These are phyloP conservation scores for Drechslerella coelobrocha DNA, from an alignment of 2,329 filamentous ascomycete species.

Conservation along the genomic window DNA sequence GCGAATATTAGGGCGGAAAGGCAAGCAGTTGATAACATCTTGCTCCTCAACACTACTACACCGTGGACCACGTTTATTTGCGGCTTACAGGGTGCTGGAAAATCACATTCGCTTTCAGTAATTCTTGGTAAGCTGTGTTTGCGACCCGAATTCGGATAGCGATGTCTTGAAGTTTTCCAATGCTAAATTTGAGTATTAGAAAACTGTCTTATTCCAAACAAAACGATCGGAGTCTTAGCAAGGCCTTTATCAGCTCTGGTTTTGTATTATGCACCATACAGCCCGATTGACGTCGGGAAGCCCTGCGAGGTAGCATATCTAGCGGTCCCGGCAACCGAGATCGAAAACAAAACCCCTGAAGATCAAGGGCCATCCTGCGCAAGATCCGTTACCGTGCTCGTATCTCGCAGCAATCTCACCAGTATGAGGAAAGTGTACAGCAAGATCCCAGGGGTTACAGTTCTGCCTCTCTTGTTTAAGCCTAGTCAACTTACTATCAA, in stretches of 20 bases:
- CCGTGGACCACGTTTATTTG: constrained; percentile 43
- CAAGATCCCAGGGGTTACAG: constrained; percentile 53
- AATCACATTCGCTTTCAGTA: constrained; percentile 42
- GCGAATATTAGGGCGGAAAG: constrained; percentile 1
- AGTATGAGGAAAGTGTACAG: constrained; percentile 52
- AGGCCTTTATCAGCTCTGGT: constrained; percentile 22
- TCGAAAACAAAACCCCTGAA: not conserved
- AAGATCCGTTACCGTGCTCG: constrained; percentile 52
- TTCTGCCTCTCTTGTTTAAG: constrained; percentile 52
- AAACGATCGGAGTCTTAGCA: constrained; percentile 16
- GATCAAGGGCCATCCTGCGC: constrained; percentile 2
- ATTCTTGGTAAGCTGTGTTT: constrained; percentile 19
- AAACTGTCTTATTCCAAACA: constrained; percentile 30
- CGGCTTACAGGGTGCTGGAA: constrained; percentile 38
- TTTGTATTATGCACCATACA: constrained; percentile 25
- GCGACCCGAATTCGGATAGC: not conserved
- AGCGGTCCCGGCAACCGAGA: constrained; percentile 5
- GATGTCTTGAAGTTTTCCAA: not conserved
- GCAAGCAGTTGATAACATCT: not conserved
- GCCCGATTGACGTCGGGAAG: constrained; percentile 17
- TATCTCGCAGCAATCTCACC: constrained; percentile 53
- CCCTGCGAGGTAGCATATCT: constrained; percentile 45
- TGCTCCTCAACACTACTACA: constrained; percentile 35
- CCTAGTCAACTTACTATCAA: constrained; percentile 52
- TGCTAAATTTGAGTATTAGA: constrained; percentile 11